These are phyloP conservation scores for Perilla frutescens DNA, from an alignment of 257 asterid species.

Conservation along the genomic window DNA sequence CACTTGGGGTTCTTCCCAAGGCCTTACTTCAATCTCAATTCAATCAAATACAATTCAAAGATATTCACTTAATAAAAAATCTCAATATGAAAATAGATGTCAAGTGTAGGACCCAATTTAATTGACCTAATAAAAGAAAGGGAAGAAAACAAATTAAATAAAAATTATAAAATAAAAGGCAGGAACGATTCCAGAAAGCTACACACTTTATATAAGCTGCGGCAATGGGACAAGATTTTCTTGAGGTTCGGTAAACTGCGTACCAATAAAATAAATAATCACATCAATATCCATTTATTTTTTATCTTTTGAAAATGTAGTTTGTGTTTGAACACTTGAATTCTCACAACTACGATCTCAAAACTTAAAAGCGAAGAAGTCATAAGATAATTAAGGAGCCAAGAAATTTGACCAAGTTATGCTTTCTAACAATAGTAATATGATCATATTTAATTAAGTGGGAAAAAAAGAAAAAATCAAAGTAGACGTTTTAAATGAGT, in stretches of 20 bases:
- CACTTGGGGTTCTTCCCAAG: too few relatives aligned
- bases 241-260: conserved; percentile 40
- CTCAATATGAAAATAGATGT: not conserved
- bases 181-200: conserved; percentile 26
- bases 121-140: not conserved
- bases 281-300: conserved; percentile 18
- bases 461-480: too few relatives aligned
- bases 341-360: not conserved
- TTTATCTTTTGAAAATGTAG: conserved; percentile 18
- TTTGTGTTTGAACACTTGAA: conserved; percentile 17
- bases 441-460: too few relatives aligned
- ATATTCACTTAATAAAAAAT: not conserved
- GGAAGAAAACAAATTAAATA: not conserved
- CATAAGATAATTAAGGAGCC: not conserved
- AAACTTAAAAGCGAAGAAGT: not conserved
- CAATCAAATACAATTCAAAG: not conserved
- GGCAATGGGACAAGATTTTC: conserved; percentile 32
- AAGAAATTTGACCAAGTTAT: conserved; percentile 14
- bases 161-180: not conserved
- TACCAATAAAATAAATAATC: conserved; percentile 21
- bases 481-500: too few relatives aligned
- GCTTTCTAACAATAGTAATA: not conserved
- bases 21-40: too few relatives aligned
- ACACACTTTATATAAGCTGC: not conserved
- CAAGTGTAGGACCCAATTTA: conserved; percentile 30